Conservation (phyloP, 352 stramenopile genomes). For the Pythium insidiosum region DNA sequence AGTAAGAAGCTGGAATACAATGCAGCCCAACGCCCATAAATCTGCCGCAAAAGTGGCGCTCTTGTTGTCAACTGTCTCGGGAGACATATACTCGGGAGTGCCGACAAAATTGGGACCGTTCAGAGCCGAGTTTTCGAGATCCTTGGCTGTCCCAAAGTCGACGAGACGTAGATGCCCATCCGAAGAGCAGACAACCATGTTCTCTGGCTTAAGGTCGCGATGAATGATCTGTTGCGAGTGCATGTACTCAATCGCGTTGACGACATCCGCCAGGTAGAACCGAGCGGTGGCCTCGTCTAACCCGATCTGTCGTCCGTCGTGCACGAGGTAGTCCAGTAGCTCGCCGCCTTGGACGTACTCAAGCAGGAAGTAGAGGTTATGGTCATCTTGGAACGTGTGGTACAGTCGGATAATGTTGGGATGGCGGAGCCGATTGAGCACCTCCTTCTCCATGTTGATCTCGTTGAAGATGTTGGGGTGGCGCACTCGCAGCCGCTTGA, state of each 20-base stretch:
- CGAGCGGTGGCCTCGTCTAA: constrained; percentile 67
- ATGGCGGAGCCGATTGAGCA: constrained; percentile 85
- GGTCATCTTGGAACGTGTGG: constrained; percentile 95
- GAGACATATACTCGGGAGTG: constrained; percentile 84
- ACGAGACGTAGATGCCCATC: constrained; percentile 69
- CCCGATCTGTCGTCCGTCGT: constrained; percentile 65
- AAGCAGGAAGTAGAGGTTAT: constrained; percentile 94
- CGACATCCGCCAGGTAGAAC: constrained; percentile 85
- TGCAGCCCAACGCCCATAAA: constrained; percentile 74
- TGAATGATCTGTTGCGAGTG: constrained; percentile 91
- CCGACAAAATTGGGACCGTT: constrained; percentile 86
- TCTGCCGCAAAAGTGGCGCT: constrained; percentile 47
- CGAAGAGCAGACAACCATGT: constrained; percentile 83
- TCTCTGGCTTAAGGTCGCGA: constrained; percentile 93
- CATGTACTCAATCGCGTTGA: constrained; percentile 92
- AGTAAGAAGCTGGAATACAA: constrained; percentile 67
- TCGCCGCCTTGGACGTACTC: constrained; percentile 90
- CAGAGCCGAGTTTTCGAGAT: constrained; percentile 38
- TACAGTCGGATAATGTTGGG: constrained; percentile 93
- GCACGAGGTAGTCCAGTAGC: constrained; percentile 88
- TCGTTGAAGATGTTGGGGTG: constrained; percentile 99
- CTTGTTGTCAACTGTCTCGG: constrained; percentile 82
- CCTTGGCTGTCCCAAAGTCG: constrained; percentile 82
- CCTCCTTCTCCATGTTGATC: constrained; percentile 96
- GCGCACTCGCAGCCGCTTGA: constrained; percentile 82